Base-by-base conservation (phyloP, 371 early-diverging fungal genomes). In the Mucor racemosus region DNA sequence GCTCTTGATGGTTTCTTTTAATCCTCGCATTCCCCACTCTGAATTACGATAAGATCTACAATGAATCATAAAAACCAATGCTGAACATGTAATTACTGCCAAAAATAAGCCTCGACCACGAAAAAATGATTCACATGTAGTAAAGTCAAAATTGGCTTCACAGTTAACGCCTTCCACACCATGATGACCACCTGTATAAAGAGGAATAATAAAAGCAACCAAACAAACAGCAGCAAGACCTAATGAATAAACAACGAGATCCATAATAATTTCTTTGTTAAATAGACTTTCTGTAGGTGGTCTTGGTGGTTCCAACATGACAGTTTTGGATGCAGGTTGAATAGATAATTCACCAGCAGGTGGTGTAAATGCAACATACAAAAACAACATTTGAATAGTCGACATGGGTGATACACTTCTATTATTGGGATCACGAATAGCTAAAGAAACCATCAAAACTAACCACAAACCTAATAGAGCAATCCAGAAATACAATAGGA, bases 301-400 rank as follows among this genome's bases (percentile, higher is more conserved):
- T 17, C 95, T 88, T 21, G 97, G 98, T 7, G 89, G 89, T 35
- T 91, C 88, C 21, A 84, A 70, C 94, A 98, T 95, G 56, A 95
- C 84, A 15, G 89, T 88, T 19, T 66, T 71, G 66, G 93, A 93
- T 1, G 89, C 89, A 59, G 89, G 91, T 71, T 97, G 97, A 11
- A 91, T 79, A 21, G 92, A 91, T 4, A 93, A 73, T 19, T 84
- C 85, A 72, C 91, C 89, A 21, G 94, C 93, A 1, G 94, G 94
- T 40, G 97, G 95, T 15, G 90, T 86, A 41, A 75, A 61, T 4
- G 71, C 68, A 17, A 75, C 36, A 35, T 68, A 74, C 31, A 74
- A 36, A 42, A 67, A 75, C 9, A 79, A 46, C 71, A 77, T 71
- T 58, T 77, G 75, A 9, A 77, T 54, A 5, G 75, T 77, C n/a